These are phyloP conservation scores for Ophiocordyceps sinensis DNA, from an alignment of 2,329 filamentous ascomycete species.

Conservation along the genomic window DNA sequence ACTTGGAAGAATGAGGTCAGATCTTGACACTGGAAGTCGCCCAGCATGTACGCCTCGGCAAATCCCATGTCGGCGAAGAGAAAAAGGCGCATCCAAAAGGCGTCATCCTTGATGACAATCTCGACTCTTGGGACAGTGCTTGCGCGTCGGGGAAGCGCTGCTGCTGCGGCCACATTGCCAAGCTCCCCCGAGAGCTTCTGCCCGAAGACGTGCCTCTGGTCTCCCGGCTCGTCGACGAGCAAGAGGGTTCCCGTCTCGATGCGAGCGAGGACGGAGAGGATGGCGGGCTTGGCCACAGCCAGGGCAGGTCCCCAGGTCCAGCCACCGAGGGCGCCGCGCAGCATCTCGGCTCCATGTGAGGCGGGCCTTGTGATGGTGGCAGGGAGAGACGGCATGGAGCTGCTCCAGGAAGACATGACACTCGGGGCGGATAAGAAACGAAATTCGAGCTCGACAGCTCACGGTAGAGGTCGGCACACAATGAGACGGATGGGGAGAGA, in stretches of 20 bases:
- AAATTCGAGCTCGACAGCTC: too few species aligned
- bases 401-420: conserved; percentile 3
- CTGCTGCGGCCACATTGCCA: conserved; percentile 18
- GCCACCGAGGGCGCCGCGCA: conserved; percentile 27
- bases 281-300: conserved; percentile 28
- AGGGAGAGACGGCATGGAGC: conserved; percentile 19
- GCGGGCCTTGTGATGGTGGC: conserved; percentile 22
- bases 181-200: conserved; percentile 26
- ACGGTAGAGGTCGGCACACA: too few species aligned
- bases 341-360: conserved; percentile 21
- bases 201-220: conserved; percentile 27
- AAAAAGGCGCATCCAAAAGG: conserved; percentile 56
- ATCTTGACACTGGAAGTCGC: conserved; percentile 52
- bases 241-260: conserved; percentile 34
- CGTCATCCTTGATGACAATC: conserved; percentile 46
- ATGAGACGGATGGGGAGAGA: too few species aligned
- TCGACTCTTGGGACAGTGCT: conserved; percentile 29
- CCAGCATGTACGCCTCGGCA: conserved; percentile 59
- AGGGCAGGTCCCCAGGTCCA: conserved; percentile 33
- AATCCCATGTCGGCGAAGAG: conserved; percentile 66
- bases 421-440: background rate
- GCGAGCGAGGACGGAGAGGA: conserved; percentile 28
- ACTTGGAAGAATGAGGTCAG: conserved; percentile 55
- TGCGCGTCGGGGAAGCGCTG: conserved; percentile 18
- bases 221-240: conserved; percentile 30